These are phyloP conservation scores for Xanthoconium separans DNA, from an alignment of 1,284 basidiomycete species.

Conservation along the genomic window DNA sequence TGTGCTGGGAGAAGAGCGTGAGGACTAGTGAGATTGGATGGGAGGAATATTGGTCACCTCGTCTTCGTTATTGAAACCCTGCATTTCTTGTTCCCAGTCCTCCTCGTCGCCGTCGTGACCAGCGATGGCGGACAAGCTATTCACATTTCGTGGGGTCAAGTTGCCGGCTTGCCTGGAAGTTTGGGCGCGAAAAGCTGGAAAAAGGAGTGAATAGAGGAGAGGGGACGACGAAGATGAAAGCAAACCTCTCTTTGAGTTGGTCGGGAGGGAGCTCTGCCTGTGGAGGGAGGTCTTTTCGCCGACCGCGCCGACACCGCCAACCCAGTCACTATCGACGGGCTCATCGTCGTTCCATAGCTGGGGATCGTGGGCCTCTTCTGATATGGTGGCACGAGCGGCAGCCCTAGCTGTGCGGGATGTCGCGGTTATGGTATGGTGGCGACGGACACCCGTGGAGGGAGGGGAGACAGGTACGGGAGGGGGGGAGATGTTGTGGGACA, in stretches of 20 bases:
- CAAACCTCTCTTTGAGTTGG: slow-evolving; percentile 75
- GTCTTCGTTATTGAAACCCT: slow-evolving; percentile 57
- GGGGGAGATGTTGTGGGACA: slow-evolving; percentile 34
- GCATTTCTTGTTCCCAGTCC: slow-evolving; percentile 73
- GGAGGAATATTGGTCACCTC: slow-evolving; percentile 45
- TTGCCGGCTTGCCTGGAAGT: slow-evolving; percentile 55
- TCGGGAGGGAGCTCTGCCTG: slow-evolving; percentile 76
- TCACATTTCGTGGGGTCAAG: slow-evolving; percentile 69
- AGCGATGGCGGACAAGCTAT: slow-evolving; percentile 76
- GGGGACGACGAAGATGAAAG: slow-evolving; percentile 6
- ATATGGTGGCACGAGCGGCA: slow-evolving; percentile 59
- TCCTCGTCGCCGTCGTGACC: slow-evolving; percentile 84
- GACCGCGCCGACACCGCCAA: slow-evolving; percentile 73
- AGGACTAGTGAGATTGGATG: background rate
- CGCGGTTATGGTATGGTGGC: slow-evolving; percentile 80
- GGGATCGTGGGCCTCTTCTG: slow-evolving; percentile 65
- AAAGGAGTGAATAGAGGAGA: slow-evolving; percentile 13
- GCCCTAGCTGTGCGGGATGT: slow-evolving; percentile 64
- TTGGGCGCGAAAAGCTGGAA: slow-evolving; percentile 46
- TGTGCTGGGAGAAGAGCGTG: slow-evolving; percentile 22
- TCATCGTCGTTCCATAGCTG: slow-evolving; percentile 73
- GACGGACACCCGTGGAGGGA: slow-evolving; percentile 53
- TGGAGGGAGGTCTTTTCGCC: slow-evolving; percentile 78
- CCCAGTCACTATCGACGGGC: slow-evolving; percentile 74
- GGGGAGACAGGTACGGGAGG: slow-evolving; percentile 39